phyloP scores from a whole-genome alignment of 345 rosid genomes.

The Salix viminalis region DNA sequence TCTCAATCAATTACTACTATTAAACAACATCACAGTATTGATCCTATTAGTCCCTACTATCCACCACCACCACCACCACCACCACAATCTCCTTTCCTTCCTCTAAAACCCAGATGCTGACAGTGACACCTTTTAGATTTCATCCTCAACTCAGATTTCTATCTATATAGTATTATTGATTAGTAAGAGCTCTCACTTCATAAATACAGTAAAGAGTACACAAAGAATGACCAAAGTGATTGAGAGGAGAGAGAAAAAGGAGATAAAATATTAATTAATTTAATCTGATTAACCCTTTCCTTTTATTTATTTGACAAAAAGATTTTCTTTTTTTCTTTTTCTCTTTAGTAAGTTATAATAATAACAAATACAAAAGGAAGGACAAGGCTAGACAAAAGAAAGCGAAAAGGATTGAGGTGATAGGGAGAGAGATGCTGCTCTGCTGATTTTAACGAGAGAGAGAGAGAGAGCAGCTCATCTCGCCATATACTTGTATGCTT shows the following conservation, averaged over 20 bases:
- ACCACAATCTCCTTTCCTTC: not conserved
- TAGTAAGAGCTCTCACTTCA: not conserved
- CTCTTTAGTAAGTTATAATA: not conserved
- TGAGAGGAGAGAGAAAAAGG: not conserved
- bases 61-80: not conserved
- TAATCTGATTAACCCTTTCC: not conserved
- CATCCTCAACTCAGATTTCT: slow-evolving; percentile 12
- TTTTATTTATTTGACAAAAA: not conserved
- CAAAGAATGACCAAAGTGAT: not conserved
- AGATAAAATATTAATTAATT: no score
- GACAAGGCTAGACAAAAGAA: slow-evolving; percentile 18
- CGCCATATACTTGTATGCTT: not conserved
- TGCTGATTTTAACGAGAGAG: slow-evolving; percentile 4
- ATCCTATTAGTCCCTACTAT: no score
- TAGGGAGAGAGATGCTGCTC: slow-evolving; percentile 1
- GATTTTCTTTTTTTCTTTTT: not conserved
- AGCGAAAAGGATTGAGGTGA: slow-evolving; percentile 33
- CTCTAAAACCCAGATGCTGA: slow-evolving; percentile 39
- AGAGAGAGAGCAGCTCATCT: not conserved
- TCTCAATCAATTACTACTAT: not conserved
- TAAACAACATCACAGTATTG: not conserved
- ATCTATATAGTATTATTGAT: not conserved
- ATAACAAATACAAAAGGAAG: slow-evolving; percentile 9
- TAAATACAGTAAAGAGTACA: not conserved
- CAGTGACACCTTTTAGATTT: slow-evolving; percentile 33